These are phyloP conservation scores for Mollisiaceae sp. DNA, from an alignment of 2,329 filamentous ascomycete genomes.

Conservation along the genomic window DNA sequence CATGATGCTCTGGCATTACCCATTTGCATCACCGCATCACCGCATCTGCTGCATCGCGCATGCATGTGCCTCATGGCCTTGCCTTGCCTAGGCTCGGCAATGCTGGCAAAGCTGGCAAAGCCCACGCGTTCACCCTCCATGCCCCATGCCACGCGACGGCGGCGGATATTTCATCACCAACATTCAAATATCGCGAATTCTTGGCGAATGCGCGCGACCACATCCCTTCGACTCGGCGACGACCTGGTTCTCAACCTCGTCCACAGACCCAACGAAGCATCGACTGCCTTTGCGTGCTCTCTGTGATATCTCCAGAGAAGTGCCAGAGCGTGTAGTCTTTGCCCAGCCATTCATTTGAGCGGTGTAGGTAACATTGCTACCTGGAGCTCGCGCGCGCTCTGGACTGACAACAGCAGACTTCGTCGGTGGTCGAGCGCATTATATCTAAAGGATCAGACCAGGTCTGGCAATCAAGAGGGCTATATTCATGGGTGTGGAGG, in stretches of 20 bases:
- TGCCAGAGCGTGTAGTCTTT: constrained; percentile 42
- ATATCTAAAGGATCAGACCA: constrained; percentile 28
- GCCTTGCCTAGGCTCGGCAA: constrained; percentile 17
- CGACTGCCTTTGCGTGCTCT: constrained; percentile 41
- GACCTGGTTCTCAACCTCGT: constrained; percentile 29
- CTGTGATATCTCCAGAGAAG: constrained; percentile 40
- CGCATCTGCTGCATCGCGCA: not conserved
- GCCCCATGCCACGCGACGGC: not conserved
- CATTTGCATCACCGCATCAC: not conserved
- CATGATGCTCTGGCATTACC: not conserved
- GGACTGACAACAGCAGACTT: constrained; percentile 40
- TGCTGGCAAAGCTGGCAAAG: not conserved
- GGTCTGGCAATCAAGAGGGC: constrained; percentile 25
- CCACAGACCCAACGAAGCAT: constrained; percentile 34
- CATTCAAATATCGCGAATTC: constrained; percentile 14
- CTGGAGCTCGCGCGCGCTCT: constrained; percentile 36
- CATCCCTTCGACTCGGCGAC: constrained; percentile 29
- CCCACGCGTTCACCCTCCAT: not conserved
- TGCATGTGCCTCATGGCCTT: constrained; percentile 10
- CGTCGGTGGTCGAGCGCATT: constrained; percentile 35
- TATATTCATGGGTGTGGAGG: constrained; percentile 31
- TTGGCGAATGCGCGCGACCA: constrained; percentile 17
- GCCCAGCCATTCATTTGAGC: constrained; percentile 39
- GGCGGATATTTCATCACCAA: constrained; percentile 28
- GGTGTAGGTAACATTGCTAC: constrained; percentile 36